Conservation (phyloP, 208 protist genomes). For the Leishmania major region DNA sequence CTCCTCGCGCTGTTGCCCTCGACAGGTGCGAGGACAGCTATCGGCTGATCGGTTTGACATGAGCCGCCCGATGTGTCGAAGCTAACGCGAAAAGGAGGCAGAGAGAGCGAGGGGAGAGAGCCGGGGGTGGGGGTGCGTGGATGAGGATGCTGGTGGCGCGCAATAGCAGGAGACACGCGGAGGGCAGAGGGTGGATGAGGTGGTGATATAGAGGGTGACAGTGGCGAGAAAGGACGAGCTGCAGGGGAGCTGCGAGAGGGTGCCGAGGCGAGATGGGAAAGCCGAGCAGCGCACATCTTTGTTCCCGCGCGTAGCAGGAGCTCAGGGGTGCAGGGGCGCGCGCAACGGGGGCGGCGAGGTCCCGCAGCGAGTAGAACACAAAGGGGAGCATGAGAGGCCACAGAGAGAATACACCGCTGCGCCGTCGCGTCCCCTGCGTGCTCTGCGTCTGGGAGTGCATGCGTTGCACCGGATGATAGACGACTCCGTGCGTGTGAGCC, state of each 20-base stretch:
- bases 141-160: background rate
- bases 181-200: conserved; percentile 11
- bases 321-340: no score
- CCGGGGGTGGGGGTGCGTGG: background rate
- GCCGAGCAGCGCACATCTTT: background rate
- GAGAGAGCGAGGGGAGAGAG: background rate
- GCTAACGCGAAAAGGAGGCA: background rate
- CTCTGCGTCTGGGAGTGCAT: no score
- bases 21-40: background rate
- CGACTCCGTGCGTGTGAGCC: background rate
- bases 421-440: no score
- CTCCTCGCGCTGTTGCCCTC: background rate
- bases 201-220: background rate
- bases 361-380: no score
- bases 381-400: background rate
- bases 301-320: no score
- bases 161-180: background rate
- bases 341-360: no score
- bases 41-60: background rate
- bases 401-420: no score
- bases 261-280: background rate
- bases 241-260: background rate
- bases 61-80: background rate
- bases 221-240: background rate
- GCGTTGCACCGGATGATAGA: background rate